A percentile compares a stretch with the other conserved stretches of the same genome.
Evolutionary conservation across 192 early-diverging fungal species (phyloP).

Genomic region (Irineochytrium annulatum): DNA sequence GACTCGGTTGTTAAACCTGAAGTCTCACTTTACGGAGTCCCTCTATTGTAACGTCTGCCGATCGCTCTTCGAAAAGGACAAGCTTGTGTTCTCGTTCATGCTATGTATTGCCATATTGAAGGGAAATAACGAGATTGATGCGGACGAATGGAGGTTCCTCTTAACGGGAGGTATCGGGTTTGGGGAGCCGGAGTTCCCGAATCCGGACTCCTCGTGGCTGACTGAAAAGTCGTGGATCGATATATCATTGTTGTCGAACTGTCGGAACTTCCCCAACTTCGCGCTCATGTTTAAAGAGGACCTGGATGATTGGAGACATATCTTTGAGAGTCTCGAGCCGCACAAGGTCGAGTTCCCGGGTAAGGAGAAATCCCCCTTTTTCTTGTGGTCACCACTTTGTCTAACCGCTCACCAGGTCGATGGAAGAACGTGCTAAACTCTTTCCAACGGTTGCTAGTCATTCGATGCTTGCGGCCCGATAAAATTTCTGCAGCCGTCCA

Average conservation of each 20-base stretch:
- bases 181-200: slow-evolving; percentile 15
- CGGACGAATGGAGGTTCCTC: slow-evolving; percentile 50
- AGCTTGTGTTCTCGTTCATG: slow-evolving; percentile 58
- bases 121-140: slow-evolving; percentile 46
- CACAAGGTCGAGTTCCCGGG: slow-evolving; percentile 45
- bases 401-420: slow-evolving; percentile 14
- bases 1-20: slow-evolving; percentile 37
- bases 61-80: slow-evolving; percentile 64
- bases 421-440: slow-evolving; percentile 39
- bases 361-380: slow-evolving; percentile 3
- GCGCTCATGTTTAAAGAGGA: slow-evolving; percentile 28
- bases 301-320: slow-evolving; percentile 39
- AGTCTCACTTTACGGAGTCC: slow-evolving; percentile 54
- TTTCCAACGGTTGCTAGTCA: slow-evolving; percentile 49
- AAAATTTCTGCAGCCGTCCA: slow-evolving; percentile 50
- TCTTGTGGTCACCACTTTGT: not conserved
- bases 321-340: slow-evolving; percentile 51
- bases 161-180: slow-evolving; percentile 54
- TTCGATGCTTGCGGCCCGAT: slow-evolving; percentile 52
- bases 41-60: slow-evolving; percentile 57
- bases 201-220: slow-evolving; percentile 51
- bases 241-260: slow-evolving; percentile 38
- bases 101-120: slow-evolving; percentile 47
- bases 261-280: slow-evolving; percentile 40
- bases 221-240: slow-evolving; percentile 52